Evolutionary conservation across 2,329 filamentous ascomycete species (phyloP).

Genomic region (Apiospora arundinis): DNA sequence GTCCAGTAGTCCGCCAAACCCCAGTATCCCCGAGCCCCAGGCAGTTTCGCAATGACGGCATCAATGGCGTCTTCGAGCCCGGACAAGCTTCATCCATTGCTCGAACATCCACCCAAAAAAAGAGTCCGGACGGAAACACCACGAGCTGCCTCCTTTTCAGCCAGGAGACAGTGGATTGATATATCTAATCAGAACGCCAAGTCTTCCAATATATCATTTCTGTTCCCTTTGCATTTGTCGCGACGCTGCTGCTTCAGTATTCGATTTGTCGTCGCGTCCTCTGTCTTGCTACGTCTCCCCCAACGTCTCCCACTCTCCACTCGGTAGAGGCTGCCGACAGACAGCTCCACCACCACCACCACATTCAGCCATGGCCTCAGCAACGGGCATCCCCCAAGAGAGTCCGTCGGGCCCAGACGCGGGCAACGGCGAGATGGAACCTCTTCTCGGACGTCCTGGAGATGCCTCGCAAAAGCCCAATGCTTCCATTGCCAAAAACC

Average conservation of each 20-base stretch:
- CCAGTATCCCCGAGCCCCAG: conserved; percentile 8
- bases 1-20: not conserved
- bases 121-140: not conserved
- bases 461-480: conserved; percentile 74
- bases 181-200: not conserved
- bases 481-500: conserved; percentile 70
- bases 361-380: conserved; percentile 64
- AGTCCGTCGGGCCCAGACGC: conserved; percentile 21
- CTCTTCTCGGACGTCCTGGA: conserved; percentile 72
- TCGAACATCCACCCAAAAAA: not conserved
- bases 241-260: not conserved
- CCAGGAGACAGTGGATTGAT: not conserved
- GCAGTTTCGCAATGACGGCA: conserved; percentile 18
- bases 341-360: not conserved
- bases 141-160: not conserved
- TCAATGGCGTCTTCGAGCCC: conserved; percentile 21
- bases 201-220: not conserved
- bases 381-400: conserved; percentile 68
- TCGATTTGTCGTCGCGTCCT: not conserved
- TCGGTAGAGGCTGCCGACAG: not conserved
- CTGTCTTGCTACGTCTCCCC: not conserved
- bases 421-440: conserved; percentile 53
- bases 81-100: conserved; percentile 10
- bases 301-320: not conserved
- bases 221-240: not conserved